phyloP scores from a whole-genome alignment of 352 stramenopile species.

The Aphanomyces euteiches region DNA sequence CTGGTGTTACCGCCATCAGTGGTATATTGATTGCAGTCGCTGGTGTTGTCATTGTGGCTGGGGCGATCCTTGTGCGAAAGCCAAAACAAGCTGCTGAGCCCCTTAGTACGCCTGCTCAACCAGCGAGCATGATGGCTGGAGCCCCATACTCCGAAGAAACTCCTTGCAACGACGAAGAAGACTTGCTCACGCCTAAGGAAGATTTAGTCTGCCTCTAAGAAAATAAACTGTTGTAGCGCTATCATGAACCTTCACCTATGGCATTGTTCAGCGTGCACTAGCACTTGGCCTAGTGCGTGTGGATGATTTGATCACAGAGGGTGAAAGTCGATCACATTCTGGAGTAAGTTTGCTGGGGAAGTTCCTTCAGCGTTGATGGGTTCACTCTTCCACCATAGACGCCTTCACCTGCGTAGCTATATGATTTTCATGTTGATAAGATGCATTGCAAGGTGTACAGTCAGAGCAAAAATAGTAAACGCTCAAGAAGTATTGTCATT shows the following conservation, averaged over 20 bases:
- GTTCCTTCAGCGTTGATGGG: no score
- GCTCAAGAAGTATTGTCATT: no score
- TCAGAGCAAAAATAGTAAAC: no score
- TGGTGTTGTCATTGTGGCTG: slow-evolving; percentile 6
- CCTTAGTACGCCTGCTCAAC: slow-evolving; percentile 17
- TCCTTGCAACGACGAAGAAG: slow-evolving; percentile 13
- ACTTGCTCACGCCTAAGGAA: slow-evolving; percentile 22
- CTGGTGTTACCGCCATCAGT: background rate
- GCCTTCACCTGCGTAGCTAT: no score
- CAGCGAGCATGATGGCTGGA: slow-evolving; percentile 6
- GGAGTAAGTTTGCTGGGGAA: no score
- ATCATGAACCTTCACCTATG: background rate
- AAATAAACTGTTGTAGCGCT: background rate
- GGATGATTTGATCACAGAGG: no score
- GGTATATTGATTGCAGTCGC: background rate
- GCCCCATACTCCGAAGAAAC: background rate
- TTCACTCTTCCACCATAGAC: no score
- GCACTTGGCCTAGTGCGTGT: no score
- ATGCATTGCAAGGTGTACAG: no score
- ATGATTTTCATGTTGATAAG: no score
- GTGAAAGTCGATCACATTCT: no score
- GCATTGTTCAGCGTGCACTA: background rate
- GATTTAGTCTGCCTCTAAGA: slow-evolving; percentile 26
- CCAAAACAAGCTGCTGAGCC: background rate
- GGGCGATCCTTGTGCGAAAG: slow-evolving; percentile 26